Base-by-base conservation (phyloP, 306 rosid genomes). In the Lagenaria siceraria region DNA sequence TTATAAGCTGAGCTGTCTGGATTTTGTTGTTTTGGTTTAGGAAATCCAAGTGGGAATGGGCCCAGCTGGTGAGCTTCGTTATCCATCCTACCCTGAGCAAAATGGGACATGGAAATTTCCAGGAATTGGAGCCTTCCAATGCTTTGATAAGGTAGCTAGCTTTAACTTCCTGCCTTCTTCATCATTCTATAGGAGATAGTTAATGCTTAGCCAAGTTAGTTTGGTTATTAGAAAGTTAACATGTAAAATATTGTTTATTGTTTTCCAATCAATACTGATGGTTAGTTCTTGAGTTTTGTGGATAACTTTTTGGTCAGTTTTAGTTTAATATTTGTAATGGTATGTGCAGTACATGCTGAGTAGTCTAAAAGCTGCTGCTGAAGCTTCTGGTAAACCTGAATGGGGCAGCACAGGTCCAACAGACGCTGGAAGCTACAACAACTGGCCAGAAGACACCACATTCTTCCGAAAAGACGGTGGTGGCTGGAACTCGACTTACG, bases 21-120 rank as follows among this genome's bases (percentile, higher is more conserved):
- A 46, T 35, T 42, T 42, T 61, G 4, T 29, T 78, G 13, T 64
- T 65, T 33, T 29, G 71, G 54, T 38, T 60, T 86, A 96, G 99
- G 99, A 96, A 92, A 92, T 96, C 52, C 99, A 96, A 92, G 98
- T 89, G 68, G 99, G 99, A 15, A 96, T 96, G 99, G 99, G 99
- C 64, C 99, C 99, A n/a, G 97, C 98, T 0, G 99, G 99, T 54
- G 99, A 96, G 82, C 87, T 96, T 24, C 97, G 99, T 31, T 96
- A 96, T 53, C 99, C 99, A 49, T 92, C 99, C 6, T 96, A 96
- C 83, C 99, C 99, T 5, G 98, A 96, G 85, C 88, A 86, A 81
- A 75, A 92, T 68, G 99, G 97, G n/a, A 89, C 86, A 42, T 96
- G 99, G 99, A 80, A 51, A 19, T 96, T 92, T 80, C 99, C 99